A percentile compares a stretch with the other conserved stretches of the same genome.
Conservation (phyloP, 2,329 filamentous ascomycete species). For the Ilyonectria destructans region DNA sequence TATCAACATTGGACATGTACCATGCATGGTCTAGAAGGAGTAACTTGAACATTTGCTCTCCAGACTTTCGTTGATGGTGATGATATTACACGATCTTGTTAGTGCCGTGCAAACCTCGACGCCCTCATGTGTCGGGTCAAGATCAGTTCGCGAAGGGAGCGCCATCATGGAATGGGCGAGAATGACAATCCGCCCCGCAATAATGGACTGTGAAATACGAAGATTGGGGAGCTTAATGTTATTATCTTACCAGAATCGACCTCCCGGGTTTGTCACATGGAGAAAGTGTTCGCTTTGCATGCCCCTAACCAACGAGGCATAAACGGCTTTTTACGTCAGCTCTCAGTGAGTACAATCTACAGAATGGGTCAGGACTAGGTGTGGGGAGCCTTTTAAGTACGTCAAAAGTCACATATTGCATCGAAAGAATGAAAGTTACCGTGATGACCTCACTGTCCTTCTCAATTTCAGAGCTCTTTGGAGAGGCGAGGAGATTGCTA, state of each 20-base stretch:
- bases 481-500: conserved; percentile 49
- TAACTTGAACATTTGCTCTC: too few species aligned
- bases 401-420: conserved; percentile 56
- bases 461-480: conserved; percentile 37
- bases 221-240: conserved; percentile 55
- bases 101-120: conserved; percentile 57
- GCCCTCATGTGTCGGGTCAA: conserved; percentile 51
- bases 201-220: conserved; percentile 58
- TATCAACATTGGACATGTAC: too few species aligned
- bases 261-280: conserved; percentile 55
- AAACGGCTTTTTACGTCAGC: conserved; percentile 52
- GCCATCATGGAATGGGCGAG: conserved; percentile 59
- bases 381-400: not conserved
- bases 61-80: too few species aligned
- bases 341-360: conserved; percentile 57
- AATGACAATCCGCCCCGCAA: conserved; percentile 58
- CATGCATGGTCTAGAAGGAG: too few species aligned
- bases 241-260: conserved; percentile 54
- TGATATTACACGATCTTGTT: conserved; percentile 54
- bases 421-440: conserved; percentile 56
- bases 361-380: not conserved
- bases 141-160: conserved; percentile 48
- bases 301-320: conserved; percentile 57
- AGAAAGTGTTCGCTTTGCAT: conserved; percentile 55
- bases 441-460: conserved; percentile 56